Evolutionary conservation across 1,284 basidiomycete genomes (phyloP).

Genomic region (Austroboletus niveus): DNA sequence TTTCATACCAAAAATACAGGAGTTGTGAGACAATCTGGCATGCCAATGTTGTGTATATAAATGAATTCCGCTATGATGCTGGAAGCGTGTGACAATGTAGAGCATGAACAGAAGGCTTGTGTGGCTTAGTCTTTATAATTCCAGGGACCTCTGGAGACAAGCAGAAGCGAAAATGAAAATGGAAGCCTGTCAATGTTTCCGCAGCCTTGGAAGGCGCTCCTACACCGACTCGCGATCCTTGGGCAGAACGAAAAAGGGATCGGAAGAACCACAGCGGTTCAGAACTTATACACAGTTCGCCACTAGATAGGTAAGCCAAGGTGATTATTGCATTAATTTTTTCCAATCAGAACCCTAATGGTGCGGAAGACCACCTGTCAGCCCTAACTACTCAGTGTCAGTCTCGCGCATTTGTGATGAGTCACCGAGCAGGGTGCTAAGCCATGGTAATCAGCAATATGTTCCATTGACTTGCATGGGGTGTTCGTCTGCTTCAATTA

Average conservation of each 20-base stretch:
- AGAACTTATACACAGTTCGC: conserved; percentile 22
- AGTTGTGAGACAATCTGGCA: conserved; percentile 47
- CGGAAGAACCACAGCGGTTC: conserved; percentile 28
- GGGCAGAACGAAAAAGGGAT: conserved; percentile 21
- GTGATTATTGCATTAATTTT: background rate
- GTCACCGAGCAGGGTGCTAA: too few relatives aligned
- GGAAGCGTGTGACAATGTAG: conserved; percentile 36
- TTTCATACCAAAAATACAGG: conserved; percentile 32
- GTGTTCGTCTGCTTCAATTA: conserved; percentile 3
- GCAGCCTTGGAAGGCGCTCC: background rate
- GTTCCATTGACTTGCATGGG: conserved; percentile 3
- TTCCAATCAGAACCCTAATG: too few relatives aligned
- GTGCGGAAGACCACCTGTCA: too few relatives aligned
- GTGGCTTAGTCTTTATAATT: conserved; percentile 5
- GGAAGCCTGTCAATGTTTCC: background rate
- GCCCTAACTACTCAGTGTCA: too few relatives aligned
- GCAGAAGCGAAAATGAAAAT: background rate
- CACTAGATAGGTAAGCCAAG: conserved; percentile 13
- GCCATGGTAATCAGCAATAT: background rate
- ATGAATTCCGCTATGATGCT: conserved; percentile 41
- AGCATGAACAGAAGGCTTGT: conserved; percentile 16
- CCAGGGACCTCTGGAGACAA: background rate
- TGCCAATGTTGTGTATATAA: conserved; percentile 42
- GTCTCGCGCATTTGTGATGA: too few relatives aligned
- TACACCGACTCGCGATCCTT: conserved; percentile 18